Conservation (phyloP, 2,329 filamentous ascomycete genomes). For the Alternaria consortialis region DNA sequence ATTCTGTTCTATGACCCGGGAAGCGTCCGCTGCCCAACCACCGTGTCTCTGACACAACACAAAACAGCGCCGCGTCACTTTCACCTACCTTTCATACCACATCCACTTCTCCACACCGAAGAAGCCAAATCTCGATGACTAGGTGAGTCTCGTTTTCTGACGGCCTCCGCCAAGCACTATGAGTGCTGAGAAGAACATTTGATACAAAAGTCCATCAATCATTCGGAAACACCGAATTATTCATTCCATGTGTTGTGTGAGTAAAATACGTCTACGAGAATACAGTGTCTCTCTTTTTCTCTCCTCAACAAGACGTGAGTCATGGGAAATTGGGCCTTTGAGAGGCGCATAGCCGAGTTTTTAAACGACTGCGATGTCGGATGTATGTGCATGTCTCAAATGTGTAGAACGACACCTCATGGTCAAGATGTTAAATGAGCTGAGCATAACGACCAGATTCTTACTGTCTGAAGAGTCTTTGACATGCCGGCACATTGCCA, state of each 20-base stretch:
- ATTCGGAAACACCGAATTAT: not conserved
- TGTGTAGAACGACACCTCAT: too few relatives aligned
- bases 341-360: not conserved
- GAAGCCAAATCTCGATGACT: rapidly evolving
- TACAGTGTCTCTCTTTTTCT: too few relatives aligned
- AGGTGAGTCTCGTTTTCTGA: not conserved
- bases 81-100: not conserved
- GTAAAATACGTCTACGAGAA: too few relatives aligned
- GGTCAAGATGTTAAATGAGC: not conserved
- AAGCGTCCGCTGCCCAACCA: too few relatives aligned
- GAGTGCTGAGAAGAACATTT: not conserved
- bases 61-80: not conserved
- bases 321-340: too few relatives aligned
- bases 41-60: too few relatives aligned
- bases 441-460: rapidly evolving
- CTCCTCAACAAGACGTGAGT: too few relatives aligned
- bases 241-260: too few relatives aligned
- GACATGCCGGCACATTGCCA: not conserved
- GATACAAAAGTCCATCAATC: not conserved
- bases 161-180: too few relatives aligned
- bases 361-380: too few relatives aligned
- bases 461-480: rapidly evolving
- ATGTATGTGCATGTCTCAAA: too few relatives aligned
- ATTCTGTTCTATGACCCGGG: not conserved
- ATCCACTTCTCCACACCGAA: not conserved